Conservation (phyloP, 2,329 filamentous ascomycete species). For the Cyanodermella asteris region DNA sequence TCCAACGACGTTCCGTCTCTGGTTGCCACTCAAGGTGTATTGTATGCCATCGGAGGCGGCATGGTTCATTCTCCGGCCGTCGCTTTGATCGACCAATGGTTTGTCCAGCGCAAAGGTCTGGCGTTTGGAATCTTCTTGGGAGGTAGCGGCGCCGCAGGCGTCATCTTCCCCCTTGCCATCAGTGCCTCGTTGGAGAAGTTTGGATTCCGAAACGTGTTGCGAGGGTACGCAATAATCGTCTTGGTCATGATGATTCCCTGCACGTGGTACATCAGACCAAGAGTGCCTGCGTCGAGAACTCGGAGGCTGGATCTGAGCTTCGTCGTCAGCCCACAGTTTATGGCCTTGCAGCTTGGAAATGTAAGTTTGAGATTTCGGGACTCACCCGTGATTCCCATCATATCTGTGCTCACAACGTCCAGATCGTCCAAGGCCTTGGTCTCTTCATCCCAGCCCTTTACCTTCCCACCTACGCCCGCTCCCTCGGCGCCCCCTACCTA, state of each 20-base stretch:
- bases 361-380: too few species aligned
- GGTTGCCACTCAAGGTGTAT: slow-evolving; percentile 20
- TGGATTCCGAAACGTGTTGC: slow-evolving; percentile 22
- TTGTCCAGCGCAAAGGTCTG: slow-evolving; percentile 28
- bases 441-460: slow-evolving; percentile 17
- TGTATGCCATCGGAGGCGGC: slow-evolving; percentile 26
- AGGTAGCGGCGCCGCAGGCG: slow-evolving; percentile 18
- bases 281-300: slow-evolving; percentile 19
- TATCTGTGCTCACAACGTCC: too few species aligned
- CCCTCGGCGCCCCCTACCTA: slow-evolving; percentile 11
- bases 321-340: slow-evolving; percentile 15
- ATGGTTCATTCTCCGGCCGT: slow-evolving; percentile 27
- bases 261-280: slow-evolving; percentile 21
- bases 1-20: slow-evolving; percentile 20
- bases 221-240: slow-evolving; percentile 18
- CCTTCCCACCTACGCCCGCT: slow-evolving; percentile 16
- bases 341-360: too few species aligned
- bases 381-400: too few species aligned
- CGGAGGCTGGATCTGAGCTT: slow-evolving; percentile 17
- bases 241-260: slow-evolving; percentile 15
- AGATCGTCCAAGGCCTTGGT: slow-evolving; percentile 17
- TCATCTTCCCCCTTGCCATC: slow-evolving; percentile 22
- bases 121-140: slow-evolving; percentile 31
- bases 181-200: slow-evolving; percentile 14
- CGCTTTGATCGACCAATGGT: slow-evolving; percentile 32